Evolutionary conservation across 2,329 filamentous ascomycete species (phyloP).

Genomic region (Penicillium sp.): DNA sequence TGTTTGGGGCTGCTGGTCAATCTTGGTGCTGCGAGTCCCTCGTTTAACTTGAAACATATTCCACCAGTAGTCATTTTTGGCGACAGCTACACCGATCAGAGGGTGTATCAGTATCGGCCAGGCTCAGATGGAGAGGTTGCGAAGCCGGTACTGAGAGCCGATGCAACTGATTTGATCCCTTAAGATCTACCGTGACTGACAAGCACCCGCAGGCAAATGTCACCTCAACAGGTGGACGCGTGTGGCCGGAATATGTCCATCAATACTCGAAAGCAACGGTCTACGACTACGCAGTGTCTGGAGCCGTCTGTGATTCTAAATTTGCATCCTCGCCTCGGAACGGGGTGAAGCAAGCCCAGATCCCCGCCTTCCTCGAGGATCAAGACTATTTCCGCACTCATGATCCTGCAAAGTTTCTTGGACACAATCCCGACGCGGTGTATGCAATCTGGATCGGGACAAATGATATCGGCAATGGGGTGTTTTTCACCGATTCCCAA

Average conservation of each 20-base stretch:
- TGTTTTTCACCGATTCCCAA: not conserved
- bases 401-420: not conserved
- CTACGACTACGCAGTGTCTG: not conserved
- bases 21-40: not conserved
- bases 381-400: not conserved
- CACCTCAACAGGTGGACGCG: not conserved
- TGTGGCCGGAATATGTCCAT: not conserved
- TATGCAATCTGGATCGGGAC: not conserved
- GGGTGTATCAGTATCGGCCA: not conserved
- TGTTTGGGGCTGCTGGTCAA: not conserved
- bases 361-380: not conserved
- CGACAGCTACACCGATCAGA: not conserved
- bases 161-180: not conserved
- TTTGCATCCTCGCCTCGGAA: not conserved
- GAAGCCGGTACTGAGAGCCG: not conserved
- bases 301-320: not conserved
- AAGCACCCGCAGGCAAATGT: not conserved
- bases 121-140: not conserved
- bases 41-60: not conserved
- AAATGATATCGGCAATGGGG: not conserved
- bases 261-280: not conserved
- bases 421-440: not conserved
- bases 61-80: not conserved
- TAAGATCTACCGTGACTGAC: not conserved
- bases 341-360: not conserved